Evolutionary conservation across 305 asterid genomes (phyloP).

Genomic region (Euphrasia arctica): DNA sequence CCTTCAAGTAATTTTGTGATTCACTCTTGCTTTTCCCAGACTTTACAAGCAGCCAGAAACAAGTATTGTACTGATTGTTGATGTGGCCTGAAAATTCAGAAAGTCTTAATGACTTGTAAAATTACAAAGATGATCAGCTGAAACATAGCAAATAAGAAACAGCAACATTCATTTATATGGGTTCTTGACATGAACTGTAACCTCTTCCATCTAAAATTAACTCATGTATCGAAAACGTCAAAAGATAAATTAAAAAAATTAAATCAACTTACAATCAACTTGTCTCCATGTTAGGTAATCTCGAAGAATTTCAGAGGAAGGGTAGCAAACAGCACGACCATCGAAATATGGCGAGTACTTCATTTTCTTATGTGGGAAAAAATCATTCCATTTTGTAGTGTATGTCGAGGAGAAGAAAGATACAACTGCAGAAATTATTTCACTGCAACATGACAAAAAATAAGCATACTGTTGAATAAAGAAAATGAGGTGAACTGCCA

Average conservation of each 20-base stretch:
- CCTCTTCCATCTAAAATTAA: conserved; percentile 14
- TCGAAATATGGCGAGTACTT: conserved; percentile 68
- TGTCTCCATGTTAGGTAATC: conserved; percentile 93
- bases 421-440: conserved; percentile 61
- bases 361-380: conserved; percentile 57
- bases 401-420: conserved; percentile 72
- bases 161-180: conserved; percentile 5
- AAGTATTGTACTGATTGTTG: conserved; percentile 84
- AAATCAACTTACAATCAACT: conserved; percentile 61
- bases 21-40: conserved; percentile 71
- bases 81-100: conserved; percentile 81
- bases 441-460: conserved; percentile 39
- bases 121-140: too few species aligned
- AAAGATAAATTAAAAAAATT: neutral
- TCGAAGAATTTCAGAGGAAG: conserved; percentile 55
- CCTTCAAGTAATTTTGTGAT: conserved; percentile 66
- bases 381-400: conserved; percentile 62
- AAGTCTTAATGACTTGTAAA: too few species aligned
- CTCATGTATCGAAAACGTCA: neutral
- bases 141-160: neutral
- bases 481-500: conserved; percentile 8
- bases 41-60: conserved; percentile 93
- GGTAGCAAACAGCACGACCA: conserved; percentile 83
- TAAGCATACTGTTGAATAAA: conserved; percentile 6
- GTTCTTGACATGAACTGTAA: neutral